phyloP scores from a whole-genome alignment of 2,329 filamentous ascomycete genomes.

The Clonostachys solani region DNA sequence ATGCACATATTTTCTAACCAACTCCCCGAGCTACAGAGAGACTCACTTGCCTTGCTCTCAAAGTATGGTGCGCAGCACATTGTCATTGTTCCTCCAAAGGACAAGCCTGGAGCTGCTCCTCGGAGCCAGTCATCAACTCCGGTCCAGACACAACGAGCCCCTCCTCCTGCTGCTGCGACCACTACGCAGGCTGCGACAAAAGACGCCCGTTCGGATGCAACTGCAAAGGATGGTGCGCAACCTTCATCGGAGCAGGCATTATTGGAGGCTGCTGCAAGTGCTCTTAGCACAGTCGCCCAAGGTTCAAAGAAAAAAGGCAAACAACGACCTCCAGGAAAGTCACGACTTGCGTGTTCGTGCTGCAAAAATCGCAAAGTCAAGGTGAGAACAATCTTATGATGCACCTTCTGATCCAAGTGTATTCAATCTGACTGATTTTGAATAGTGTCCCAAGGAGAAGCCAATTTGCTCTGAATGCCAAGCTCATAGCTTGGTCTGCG shows the following conservation, averaged over 20 bases:
- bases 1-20: constrained; percentile 59
- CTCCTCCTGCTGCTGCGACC: constrained; percentile 7
- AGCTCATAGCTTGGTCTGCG: constrained; percentile 21
- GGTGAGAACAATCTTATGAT: constrained; percentile 15
- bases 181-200: constrained; percentile 5
- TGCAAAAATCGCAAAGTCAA: constrained; percentile 31
- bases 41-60: constrained; percentile 51
- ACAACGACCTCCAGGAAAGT: constrained; percentile 16
- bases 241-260: constrained; percentile 8
- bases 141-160: not conserved
- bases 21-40: constrained; percentile 47
- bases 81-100: constrained; percentile 49
- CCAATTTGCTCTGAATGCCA: constrained; percentile 33
- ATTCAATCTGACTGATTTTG: not conserved
- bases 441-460: constrained; percentile 30
- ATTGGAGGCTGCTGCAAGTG: not conserved
- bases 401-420: not conserved
- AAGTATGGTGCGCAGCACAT: constrained; percentile 54
- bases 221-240: constrained; percentile 22
- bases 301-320: constrained; percentile 5
- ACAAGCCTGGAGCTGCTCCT: constrained; percentile 15
- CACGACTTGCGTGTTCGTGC: constrained; percentile 25
- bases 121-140: not conserved
- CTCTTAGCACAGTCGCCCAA: not conserved
- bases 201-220: constrained; percentile 13